Percentiles rank a stretch among this genome's conserved stretches.
Evolutionary conservation across 345 rosid genomes (phyloP).

Genomic region (Populus nigra): DNA sequence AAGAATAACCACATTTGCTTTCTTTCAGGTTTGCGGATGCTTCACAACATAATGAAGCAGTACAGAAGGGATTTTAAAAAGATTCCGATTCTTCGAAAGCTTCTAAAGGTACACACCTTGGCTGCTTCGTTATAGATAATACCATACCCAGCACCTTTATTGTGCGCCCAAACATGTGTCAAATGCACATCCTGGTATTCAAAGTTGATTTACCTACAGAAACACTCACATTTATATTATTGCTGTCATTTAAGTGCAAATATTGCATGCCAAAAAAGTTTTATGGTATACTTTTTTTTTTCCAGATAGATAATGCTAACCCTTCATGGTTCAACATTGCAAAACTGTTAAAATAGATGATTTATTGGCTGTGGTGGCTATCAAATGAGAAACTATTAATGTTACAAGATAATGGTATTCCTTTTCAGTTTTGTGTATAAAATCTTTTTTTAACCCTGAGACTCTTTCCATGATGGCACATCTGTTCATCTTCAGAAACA

Average conservation of each 20-base stretch:
- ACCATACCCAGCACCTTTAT: not conserved
- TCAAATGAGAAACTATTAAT: not conserved
- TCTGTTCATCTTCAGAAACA: not conserved
- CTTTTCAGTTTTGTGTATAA: not conserved
- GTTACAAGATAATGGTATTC: not conserved
- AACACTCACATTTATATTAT: not conserved
- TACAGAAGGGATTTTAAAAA: constrained; percentile 83
- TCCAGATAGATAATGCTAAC: not conserved
- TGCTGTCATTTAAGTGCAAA: no score
- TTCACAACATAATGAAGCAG: constrained; percentile 94
- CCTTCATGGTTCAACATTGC: not conserved
- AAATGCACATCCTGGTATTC: not conserved
- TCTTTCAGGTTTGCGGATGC: constrained; percentile 83
- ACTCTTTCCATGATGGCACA: not conserved
- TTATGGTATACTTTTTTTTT: not conserved
- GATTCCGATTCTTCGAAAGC: constrained; percentile 95
- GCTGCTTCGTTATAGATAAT: constrained; percentile 6
- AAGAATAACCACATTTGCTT: constrained; percentile 16
- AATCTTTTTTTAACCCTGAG: not conserved
- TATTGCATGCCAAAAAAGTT: no score
- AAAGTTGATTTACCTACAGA: not conserved
- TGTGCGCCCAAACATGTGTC: not conserved
- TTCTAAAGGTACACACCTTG: constrained; percentile 66
- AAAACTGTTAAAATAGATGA: not conserved
- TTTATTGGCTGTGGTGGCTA: not conserved